phyloP scores from a whole-genome alignment of 1,139 yeast species.

The Chernovozyma sophiae-reginae region DNA sequence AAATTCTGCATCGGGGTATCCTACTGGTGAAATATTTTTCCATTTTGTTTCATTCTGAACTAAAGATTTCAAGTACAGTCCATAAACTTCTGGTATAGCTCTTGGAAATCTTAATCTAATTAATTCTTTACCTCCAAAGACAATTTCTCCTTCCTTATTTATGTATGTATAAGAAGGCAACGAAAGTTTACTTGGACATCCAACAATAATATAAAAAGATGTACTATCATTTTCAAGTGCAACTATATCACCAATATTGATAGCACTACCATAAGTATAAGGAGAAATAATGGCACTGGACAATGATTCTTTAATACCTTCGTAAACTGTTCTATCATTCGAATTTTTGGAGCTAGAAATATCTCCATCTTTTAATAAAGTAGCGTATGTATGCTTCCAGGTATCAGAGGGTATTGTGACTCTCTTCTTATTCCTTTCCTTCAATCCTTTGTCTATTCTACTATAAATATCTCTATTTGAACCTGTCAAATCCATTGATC shows the following conservation, averaged over 20 bases:
- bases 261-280: slow-evolving; percentile 17
- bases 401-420: background rate
- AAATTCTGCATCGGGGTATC: slow-evolving; percentile 32
- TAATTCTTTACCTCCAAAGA: slow-evolving; percentile 42
- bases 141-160: slow-evolving; percentile 53
- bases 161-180: slow-evolving; percentile 45
- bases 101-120: slow-evolving; percentile 54
- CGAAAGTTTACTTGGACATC: slow-evolving; percentile 24
- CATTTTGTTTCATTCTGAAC: slow-evolving; percentile 31
- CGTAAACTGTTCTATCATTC: background rate
- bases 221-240: slow-evolving; percentile 27
- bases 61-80: slow-evolving; percentile 18
- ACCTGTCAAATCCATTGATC: slow-evolving; percentile 3
- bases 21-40: slow-evolving; percentile 36
- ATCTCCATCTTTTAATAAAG: background rate
- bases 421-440: background rate
- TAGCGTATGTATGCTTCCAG: slow-evolving; percentile 1
- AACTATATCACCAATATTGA: slow-evolving; percentile 39
- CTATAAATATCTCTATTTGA: slow-evolving; percentile 3
- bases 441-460: background rate
- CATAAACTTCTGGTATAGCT: slow-evolving; percentile 36
- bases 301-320: background rate
- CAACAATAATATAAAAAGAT: slow-evolving; percentile 30
- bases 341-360: background rate
- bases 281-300: slow-evolving; percentile 26